Percentiles rank a stretch among this genome's conserved stretches.
Conservation (phyloP, 441 rosid species). For the Erodium moschatum region DNA sequence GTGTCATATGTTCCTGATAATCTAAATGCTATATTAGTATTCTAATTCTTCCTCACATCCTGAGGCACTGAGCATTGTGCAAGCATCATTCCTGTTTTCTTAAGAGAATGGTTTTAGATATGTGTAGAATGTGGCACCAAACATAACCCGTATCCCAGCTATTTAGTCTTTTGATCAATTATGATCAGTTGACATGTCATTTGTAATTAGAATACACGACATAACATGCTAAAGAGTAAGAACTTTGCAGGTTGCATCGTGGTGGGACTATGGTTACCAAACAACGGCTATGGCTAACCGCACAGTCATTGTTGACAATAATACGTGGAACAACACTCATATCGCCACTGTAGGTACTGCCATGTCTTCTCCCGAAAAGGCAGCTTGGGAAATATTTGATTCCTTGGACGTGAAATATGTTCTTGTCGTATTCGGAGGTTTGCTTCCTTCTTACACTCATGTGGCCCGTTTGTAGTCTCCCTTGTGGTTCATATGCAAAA, state of each 20-base stretch:
- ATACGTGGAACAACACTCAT: constrained; percentile 98
- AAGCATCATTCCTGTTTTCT: background rate
- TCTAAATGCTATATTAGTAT: background rate
- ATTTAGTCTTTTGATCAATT: background rate
- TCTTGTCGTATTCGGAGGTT: constrained; percentile 97
- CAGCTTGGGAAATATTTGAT: constrained; percentile 94
- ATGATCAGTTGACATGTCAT: background rate
- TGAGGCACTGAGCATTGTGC: background rate
- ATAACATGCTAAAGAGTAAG: background rate
- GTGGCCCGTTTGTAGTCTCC: too few species aligned
- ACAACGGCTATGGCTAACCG: constrained; percentile 99
- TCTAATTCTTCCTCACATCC: background rate
- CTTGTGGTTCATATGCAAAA: too few species aligned
- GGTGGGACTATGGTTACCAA: constrained; percentile 99
- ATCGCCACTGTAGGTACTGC: constrained; percentile 99
- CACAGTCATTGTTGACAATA: constrained; percentile 95
- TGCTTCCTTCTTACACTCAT: constrained; percentile 24
- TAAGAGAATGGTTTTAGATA: background rate
- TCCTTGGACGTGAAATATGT: constrained; percentile 98
- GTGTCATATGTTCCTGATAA: background rate
- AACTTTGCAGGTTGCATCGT: constrained; percentile 81
- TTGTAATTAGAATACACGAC: too few species aligned
- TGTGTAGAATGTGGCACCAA: background rate
- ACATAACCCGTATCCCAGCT: background rate
- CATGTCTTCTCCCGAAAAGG: constrained; percentile 99